These are phyloP conservation scores for Penicillium freii DNA, from an alignment of 2,329 filamentous ascomycete genomes.

Conservation along the genomic window DNA sequence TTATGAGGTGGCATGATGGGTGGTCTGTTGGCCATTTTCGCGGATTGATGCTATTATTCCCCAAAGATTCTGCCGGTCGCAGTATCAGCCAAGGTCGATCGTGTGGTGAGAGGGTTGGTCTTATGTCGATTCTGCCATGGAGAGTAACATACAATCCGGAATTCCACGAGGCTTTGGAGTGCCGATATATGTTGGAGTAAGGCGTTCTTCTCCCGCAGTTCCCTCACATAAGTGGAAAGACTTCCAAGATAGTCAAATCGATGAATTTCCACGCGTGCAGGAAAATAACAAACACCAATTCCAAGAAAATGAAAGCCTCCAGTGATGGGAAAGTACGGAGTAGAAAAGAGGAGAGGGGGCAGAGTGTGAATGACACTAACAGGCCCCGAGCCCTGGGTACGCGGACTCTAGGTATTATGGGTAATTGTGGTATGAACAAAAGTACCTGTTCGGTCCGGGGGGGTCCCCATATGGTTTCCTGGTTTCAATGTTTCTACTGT, in stretches of 20 bases:
- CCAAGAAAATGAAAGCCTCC: too few species aligned
- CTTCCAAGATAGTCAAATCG: neutral
- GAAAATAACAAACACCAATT: neutral
- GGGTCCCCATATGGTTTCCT: neutral
- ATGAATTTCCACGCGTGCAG: neutral
- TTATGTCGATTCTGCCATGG: neutral
- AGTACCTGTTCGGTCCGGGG: conserved; percentile 1
- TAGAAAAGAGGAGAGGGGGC: conserved; percentile 7
- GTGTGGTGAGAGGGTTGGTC: neutral
- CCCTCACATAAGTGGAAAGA: neutral
- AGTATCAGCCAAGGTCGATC: conserved; percentile 10
- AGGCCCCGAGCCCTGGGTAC: conserved; percentile 14
- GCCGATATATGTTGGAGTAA: neutral
- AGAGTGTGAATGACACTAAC: conserved; percentile 12
- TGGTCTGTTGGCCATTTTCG: conserved; percentile 44
- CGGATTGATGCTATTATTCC: neutral
- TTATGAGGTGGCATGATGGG: conserved; percentile 46
- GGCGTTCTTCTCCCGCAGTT: neutral
- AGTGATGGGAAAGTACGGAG: neutral
- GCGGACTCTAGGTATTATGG: conserved; percentile 5
- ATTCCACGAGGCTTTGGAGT: neutral
- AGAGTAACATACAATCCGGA: neutral
- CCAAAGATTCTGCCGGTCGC: conserved; percentile 9
- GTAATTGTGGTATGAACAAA: conserved; percentile 1
- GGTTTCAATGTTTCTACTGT: neutral